Evolutionary conservation across 2,329 filamentous ascomycete genomes (phyloP).

Genomic region (Leptographium radiaticola): DNA sequence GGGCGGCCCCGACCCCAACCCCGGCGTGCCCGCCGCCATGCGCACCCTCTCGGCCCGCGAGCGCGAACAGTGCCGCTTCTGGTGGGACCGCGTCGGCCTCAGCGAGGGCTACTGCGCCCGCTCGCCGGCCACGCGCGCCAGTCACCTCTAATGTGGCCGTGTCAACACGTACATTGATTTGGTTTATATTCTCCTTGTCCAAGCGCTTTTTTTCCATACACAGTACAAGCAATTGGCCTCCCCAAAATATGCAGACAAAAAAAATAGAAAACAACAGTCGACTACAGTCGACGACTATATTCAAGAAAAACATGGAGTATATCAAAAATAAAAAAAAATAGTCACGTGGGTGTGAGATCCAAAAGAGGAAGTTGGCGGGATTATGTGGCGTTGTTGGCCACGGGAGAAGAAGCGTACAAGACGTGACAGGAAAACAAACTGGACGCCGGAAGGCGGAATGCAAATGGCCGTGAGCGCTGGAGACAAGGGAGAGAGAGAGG

Average conservation of each 20-base stretch:
- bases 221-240: no score
- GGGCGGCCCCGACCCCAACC: conserved; percentile 16
- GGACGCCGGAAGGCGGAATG: background rate
- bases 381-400: background rate
- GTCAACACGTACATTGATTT: no score
- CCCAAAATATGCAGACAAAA: background rate
- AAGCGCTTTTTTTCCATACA: no score
- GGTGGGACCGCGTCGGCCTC: conserved; percentile 41
- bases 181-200: no score
- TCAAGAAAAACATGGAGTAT: background rate
- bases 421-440: background rate
- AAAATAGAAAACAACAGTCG: background rate
- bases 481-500: background rate
- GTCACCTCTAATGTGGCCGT: no score
- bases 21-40: conserved; percentile 30
- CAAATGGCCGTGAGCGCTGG: background rate
- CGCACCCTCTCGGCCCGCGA: conserved; percentile 29
- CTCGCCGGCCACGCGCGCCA: background rate
- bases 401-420: background rate
- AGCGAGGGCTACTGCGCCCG: conserved; percentile 29
- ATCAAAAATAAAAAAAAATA: background rate
- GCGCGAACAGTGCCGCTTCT: conserved; percentile 40
- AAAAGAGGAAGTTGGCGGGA: background rate
- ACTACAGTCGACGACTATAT: background rate
- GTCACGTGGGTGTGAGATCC: background rate